Conservation (phyloP, 2,329 filamentous ascomycete species). For the Aspergillus sp. region DNA sequence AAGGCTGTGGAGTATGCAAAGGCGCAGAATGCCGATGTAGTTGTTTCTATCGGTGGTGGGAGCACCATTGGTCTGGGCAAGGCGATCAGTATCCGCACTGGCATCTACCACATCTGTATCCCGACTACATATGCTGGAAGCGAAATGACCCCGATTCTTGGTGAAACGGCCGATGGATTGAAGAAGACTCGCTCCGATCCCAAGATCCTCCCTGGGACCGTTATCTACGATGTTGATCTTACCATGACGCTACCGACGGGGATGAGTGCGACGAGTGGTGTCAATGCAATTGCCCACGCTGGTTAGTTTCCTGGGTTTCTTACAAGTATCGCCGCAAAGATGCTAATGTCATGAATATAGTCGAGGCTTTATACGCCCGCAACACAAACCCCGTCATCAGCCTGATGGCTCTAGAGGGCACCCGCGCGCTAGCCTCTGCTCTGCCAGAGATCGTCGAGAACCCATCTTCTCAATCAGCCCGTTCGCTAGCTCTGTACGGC, state of each 20-base stretch:
- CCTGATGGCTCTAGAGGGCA: slow-evolving; percentile 59
- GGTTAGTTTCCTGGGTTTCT: slow-evolving; percentile 33
- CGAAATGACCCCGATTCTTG: slow-evolving; percentile 66
- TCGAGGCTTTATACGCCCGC: slow-evolving; percentile 63
- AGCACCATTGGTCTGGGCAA: slow-evolving; percentile 64
- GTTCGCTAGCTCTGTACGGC: slow-evolving; percentile 58
- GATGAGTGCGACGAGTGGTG: slow-evolving; percentile 58
- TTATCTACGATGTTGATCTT: slow-evolving; percentile 65
- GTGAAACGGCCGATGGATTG: slow-evolving; percentile 58
- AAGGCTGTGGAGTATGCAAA: slow-evolving; percentile 53
- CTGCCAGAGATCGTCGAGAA: slow-evolving; percentile 55
- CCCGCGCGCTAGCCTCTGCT: slow-evolving; percentile 52
- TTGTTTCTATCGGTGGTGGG: slow-evolving; percentile 63
- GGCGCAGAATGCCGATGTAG: slow-evolving; percentile 50
- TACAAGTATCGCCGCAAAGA: not conserved
- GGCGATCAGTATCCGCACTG: slow-evolving; percentile 54
- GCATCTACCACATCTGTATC: slow-evolving; percentile 58
- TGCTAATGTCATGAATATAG: slow-evolving; percentile 27
- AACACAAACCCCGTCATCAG: slow-evolving; percentile 62
- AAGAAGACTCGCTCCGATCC: slow-evolving; percentile 60
- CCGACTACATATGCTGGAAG: slow-evolving; percentile 63
- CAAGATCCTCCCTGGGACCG: slow-evolving; percentile 59
- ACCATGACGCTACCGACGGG: slow-evolving; percentile 58
- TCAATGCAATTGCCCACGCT: slow-evolving; percentile 67
- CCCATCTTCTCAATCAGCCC: slow-evolving; percentile 46